Evolutionary conservation across 139 green algal genomes (phyloP), one percentile per base, ranked within the genome.

Genomic region (Marvania coccoides): DNA sequence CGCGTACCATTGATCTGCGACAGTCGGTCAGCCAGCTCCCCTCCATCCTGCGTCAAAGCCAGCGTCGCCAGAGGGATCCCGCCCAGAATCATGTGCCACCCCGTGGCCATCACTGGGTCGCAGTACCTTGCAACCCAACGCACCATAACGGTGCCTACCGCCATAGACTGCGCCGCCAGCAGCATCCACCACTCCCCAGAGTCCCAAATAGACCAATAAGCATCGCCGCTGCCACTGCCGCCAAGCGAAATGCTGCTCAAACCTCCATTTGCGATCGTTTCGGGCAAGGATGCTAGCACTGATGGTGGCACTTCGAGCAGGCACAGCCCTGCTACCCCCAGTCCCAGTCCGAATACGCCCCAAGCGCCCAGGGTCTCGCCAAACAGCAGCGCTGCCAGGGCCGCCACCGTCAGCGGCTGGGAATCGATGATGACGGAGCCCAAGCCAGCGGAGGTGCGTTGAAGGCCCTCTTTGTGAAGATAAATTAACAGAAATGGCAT

Each of bases 41-140:
- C 29, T 4, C 61, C 56, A 61, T 88, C 82, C 57, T 73, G 71
- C n/a, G 23, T 39, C 2, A 40, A 30, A 30, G 72, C 71, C 54
- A 83, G 45, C 6, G 66, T 84, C 24, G 81, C 28, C 40, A 97
- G 82, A 5, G 88, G 73, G 0, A 92, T 19, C 3, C 90, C 89
- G 8, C 94, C 94, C 6, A 99, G 72, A 28, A 98, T 61, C 92
- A 99, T 97, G 77, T 99, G 94, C 86, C 87, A 99, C 2, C 91
- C 94, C 9, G 93, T 99, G 3, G 94, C 94, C 71, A 93, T 87
- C 7, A 99, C 81, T 5, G 95, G 89, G 76, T 99, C 94, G 19
- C 70, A 67, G 12, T 72, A 81, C 47, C 76, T 80, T 48, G 64
- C 81, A 35, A 93, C 89, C 76, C 82, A 98, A 30, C 81, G 79